These are phyloP conservation scores for Claviceps africana DNA, from an alignment of 2,329 filamentous ascomycete species.

Conservation along the genomic window DNA sequence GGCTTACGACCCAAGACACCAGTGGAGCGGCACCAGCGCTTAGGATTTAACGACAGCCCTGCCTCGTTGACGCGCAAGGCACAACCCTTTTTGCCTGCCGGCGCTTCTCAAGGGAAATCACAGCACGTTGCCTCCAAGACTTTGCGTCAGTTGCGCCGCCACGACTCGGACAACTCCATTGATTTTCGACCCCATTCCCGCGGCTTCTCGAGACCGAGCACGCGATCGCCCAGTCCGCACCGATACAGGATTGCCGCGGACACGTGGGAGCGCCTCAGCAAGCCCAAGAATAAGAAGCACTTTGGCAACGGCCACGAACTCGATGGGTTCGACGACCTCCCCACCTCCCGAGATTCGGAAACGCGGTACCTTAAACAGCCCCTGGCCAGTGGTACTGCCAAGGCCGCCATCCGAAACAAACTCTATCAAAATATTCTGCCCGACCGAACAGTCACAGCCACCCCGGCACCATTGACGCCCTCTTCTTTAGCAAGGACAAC, in stretches of 20 bases:
- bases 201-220: conserved; percentile 40
- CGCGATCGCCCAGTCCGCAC: conserved; percentile 47
- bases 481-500: conserved; percentile 43
- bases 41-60: conserved; percentile 33
- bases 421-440: conserved; percentile 40
- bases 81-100: conserved; percentile 68
- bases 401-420: conserved; percentile 44
- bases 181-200: conserved; percentile 45
- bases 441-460: conserved; percentile 36
- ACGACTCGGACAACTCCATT: conserved; percentile 61
- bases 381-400: conserved; percentile 48
- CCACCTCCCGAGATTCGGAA: conserved; percentile 71
- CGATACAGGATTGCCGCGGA: conserved; percentile 32
- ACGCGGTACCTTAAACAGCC: conserved; percentile 74
- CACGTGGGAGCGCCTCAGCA: conserved; percentile 54
- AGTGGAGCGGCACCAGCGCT: conserved; percentile 43
- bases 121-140: conserved; percentile 65
- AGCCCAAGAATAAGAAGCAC: conserved; percentile 40
- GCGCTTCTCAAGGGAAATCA: conserved; percentile 57
- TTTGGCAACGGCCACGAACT: conserved; percentile 91
- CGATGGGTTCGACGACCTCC: conserved; percentile 86
- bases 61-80: conserved; percentile 42
- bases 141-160: conserved; percentile 58
- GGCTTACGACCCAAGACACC: conserved; percentile 56
- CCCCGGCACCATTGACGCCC: conserved; percentile 39